Evolutionary conservation across 2,329 filamentous ascomycete genomes (phyloP).

Genomic region (Fusarium cicatricum): DNA sequence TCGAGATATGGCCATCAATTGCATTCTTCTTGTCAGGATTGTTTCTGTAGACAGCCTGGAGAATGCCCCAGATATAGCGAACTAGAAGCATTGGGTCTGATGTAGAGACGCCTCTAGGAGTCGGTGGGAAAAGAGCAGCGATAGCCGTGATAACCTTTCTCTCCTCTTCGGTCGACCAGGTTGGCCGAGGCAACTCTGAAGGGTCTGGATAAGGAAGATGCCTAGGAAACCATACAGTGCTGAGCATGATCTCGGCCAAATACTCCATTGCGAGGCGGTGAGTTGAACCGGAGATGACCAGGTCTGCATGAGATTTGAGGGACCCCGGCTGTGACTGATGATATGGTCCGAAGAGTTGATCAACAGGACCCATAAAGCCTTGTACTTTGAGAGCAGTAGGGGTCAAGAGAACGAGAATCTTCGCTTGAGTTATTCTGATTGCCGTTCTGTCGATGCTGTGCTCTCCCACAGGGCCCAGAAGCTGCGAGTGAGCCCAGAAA

Average conservation of each 20-base stretch:
- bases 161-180: not conserved
- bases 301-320: not conserved
- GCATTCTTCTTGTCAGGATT: not conserved
- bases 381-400: not conserved
- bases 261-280: not conserved
- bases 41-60: not conserved
- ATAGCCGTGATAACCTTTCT: not conserved
- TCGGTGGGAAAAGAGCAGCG: not conserved
- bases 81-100: not conserved
- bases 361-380: not conserved
- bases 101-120: not conserved
- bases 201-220: not conserved
- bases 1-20: not conserved
- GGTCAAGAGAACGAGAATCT: not conserved
- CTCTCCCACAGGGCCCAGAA: not conserved
- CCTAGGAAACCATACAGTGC: not conserved
- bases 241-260: not conserved
- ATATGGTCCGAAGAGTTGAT: not conserved
- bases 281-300: not conserved
- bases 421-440: not conserved
- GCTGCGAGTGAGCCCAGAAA: constrained; percentile 1
- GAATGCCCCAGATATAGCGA: not conserved
- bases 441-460: not conserved
- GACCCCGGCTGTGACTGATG: not conserved
- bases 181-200: not conserved